A percentile compares a stretch with the other conserved stretches of the same genome.
Conservation (phyloP, 352 stramenopile genomes). For the Ochromonadaceae sp. region DNA sequence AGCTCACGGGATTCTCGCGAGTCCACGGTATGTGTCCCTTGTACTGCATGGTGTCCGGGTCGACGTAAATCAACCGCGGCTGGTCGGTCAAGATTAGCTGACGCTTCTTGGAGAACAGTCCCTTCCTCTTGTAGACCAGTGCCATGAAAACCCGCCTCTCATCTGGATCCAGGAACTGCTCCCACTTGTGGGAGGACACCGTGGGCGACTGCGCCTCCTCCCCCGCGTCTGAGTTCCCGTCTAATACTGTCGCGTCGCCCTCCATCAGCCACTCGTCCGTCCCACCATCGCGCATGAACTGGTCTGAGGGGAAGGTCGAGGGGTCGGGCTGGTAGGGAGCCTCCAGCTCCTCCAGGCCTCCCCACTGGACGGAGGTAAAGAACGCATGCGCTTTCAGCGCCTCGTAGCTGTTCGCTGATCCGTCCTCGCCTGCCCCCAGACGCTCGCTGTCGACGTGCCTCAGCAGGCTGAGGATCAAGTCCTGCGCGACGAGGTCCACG, state of each 20-base stretch:
- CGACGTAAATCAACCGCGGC: conserved; percentile 18
- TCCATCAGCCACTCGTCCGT: background rate
- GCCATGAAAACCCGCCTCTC: background rate
- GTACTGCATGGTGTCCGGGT: conserved; percentile 11
- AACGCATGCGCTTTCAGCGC: conserved; percentile 1
- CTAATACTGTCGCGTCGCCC: conserved; percentile 2
- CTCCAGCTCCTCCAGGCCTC: background rate
- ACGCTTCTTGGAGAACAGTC: conserved; percentile 18
- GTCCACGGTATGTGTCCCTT: conserved; percentile 20
- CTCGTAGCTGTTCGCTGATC: background rate
- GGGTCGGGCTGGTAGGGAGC: background rate
- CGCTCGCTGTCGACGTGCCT: background rate
- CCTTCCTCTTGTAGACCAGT: conserved; percentile 3
- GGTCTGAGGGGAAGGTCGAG: background rate
- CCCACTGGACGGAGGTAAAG: background rate
- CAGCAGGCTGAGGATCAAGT: background rate
- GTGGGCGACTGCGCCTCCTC: background rate
- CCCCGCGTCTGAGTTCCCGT: background rate
- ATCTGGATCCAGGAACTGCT: background rate
- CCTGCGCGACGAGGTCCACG: background rate
- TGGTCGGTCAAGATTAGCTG: conserved; percentile 12
- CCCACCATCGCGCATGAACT: conserved; percentile 8
- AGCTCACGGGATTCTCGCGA: background rate
- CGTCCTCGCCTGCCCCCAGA: background rate
- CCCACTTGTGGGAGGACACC: background rate